Base-by-base conservation (phyloP, 352 stramenopile species). In the Globisporangium yorkense region DNA sequence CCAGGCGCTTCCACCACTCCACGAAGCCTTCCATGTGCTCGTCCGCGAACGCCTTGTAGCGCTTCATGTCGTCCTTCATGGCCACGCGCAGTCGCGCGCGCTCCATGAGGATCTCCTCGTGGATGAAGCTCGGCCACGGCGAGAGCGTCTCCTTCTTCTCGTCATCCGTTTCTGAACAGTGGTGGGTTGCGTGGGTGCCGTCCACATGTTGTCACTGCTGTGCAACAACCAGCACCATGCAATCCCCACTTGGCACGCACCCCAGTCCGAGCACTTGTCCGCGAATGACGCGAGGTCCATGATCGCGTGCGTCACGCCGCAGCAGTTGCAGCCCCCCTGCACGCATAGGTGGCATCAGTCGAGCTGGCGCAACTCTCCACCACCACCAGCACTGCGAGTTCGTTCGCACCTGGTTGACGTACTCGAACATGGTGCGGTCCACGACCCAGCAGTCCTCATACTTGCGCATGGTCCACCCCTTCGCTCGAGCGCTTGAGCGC, bases 371-470 rank as follows among this genome's bases (percentile, higher is more conserved):
- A 24, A 24, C 21, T 24, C 21, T 24, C 21, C 21, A 24, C 21
- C 21, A 24, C 21, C 21, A 24, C 21, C 21, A 24, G 21, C 21
- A 24, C 21, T 24, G 21, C 21, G 21, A 24, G 21, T 24, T n/a
- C 16, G 12, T 45, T 7, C 31, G 52, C 52, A 88, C 81, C 71
- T 92, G 79, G 63, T 92, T 92, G 43, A 97, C 78, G 67, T 97
- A 97, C 62, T 98, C 88, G 74, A 98, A 98, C 85, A 98, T 92
- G 37, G 86, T 96, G 46, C 88, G 84, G 71, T 98, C 92, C 41
- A 98, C 84, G 51, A 98, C 85, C 87, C 84, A 94, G 24, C 68
- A 73, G 61, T 94, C 84, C 20, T 90, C 75, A 62, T 88, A 92
- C 56, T 84, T 83, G 49, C 74, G 70, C 74, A 92, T 87, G 5